Base-by-base conservation (phyloP, 768 basidiomycete genomes). In the Russula dissimulans region DNA sequence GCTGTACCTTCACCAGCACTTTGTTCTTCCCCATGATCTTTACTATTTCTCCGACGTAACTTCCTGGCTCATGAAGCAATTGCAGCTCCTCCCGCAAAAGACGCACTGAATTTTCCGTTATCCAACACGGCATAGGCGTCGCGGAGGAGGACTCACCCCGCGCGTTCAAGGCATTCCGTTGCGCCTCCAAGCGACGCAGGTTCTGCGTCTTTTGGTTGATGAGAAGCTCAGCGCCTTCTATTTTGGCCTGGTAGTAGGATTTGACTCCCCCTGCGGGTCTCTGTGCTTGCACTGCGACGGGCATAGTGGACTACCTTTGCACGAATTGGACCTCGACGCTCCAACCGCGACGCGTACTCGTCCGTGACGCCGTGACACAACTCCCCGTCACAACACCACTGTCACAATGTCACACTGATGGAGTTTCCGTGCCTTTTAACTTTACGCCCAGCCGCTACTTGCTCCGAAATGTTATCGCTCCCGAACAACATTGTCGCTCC, bases 1-100 rank as follows among this genome's bases (percentile, higher is more conserved):
- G 95, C 71, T 97, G 95, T 5, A 98, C 93, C 72, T 99, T 97
- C 63, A 99, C 95, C 44, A 98, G 76, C 14, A 98, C 95, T 74
- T 97, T 97, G 73, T 86, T 98, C 87, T 97, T 97, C 57, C 95
- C 93, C 97, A 98, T 99, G 6, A 97, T 88, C 75, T 95, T 98
- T 66, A 97, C 87, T 12, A 98, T 85, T 74, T 98, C 97, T 7
- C 97, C 97, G 43, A 99, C 95, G 75, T 98, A 97, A 70, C 89
- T 91, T 31, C 94, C 95, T 0, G 97, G 94, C 69, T 98, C 95
- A 65, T 94, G 93, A 7, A 97, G 77, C 12, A 95, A 77, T 68
- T 94, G 94, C 3, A 98, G 76, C 74, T 95, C 95, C 72, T 99
- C 95, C 43, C 95, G 73, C 38, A 98, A 77, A 10, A 98, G 73